These are phyloP conservation scores for Tausonia pullulans DNA, from an alignment of 1,284 basidiomycete species.

Conservation along the genomic window DNA sequence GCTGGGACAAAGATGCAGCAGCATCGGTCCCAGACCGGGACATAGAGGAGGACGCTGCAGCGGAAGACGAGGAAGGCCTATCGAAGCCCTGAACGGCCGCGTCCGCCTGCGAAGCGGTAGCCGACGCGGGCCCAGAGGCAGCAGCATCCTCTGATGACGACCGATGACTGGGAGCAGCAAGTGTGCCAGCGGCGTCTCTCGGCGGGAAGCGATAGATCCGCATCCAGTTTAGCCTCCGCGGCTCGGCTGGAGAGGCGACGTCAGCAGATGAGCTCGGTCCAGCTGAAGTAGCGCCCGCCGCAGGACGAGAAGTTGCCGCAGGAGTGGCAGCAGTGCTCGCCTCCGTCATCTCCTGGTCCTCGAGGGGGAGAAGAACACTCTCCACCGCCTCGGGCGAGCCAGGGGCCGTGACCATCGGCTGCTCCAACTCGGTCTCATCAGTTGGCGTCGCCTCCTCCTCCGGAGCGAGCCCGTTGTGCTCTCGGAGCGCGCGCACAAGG, in stretches of 20 bases:
- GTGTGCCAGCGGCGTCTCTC: background rate
- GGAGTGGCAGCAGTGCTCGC: background rate
- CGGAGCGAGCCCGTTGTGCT: constrained; percentile 19
- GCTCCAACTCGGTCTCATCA: background rate
- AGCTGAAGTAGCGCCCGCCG: background rate
- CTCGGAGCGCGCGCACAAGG: constrained; percentile 28
- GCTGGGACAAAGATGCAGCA: background rate
- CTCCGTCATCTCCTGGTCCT: background rate
- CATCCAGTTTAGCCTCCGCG: constrained; percentile 11
- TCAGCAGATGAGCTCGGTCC: background rate
- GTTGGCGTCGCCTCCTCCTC: background rate
- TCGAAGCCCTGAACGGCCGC: background rate
- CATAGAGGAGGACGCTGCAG: background rate
- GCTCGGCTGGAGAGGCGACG: background rate
- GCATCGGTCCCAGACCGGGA: background rate
- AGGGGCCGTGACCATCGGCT: background rate
- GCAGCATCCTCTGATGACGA: background rate
- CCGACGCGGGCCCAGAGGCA: background rate
- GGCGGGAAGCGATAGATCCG: constrained; percentile 13
- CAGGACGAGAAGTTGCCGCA: background rate
- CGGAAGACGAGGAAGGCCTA: background rate
- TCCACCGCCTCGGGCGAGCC: background rate
- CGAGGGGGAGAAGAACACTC: background rate
- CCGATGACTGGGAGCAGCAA: background rate
- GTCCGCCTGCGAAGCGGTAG: background rate